Conservation (phyloP, 257 asterid species). For the Scutellaria galericulata region DNA sequence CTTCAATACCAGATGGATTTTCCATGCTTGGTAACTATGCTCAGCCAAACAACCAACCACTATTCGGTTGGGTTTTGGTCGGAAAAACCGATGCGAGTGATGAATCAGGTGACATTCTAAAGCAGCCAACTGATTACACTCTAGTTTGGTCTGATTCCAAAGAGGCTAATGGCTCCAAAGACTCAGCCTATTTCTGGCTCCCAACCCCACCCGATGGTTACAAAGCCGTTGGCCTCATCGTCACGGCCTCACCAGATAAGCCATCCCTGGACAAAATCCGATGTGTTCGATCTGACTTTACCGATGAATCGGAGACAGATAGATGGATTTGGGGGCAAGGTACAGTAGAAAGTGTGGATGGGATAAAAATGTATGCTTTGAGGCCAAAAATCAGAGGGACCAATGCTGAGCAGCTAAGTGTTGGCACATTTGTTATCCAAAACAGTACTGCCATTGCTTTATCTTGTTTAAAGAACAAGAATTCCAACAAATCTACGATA, state of each 20-base stretch:
- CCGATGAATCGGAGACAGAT: constrained; percentile 63
- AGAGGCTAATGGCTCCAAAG: constrained; percentile 12
- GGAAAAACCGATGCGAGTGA: constrained; percentile 58
- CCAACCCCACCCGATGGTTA: constrained; percentile 82
- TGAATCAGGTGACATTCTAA: constrained; percentile 46
- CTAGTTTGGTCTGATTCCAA: constrained; percentile 47
- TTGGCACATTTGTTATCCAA: constrained; percentile 53
- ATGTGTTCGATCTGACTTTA: constrained; percentile 68
- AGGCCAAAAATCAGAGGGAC: constrained; percentile 67
- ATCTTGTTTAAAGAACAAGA: constrained; percentile 69
- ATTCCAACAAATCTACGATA: constrained; percentile 43
- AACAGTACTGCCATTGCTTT: constrained; percentile 36
- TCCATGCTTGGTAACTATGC: constrained; percentile 79
- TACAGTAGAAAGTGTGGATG: constrained; percentile 29
- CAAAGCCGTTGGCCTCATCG: constrained; percentile 63
- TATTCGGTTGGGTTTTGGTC: constrained; percentile 74
- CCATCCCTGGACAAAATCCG: constrained; percentile 65
- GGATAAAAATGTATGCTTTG: constrained; percentile 43
- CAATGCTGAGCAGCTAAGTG: constrained; percentile 51
- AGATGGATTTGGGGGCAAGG: constrained; percentile 68
- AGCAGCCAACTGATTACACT: constrained; percentile 69
- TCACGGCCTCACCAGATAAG: constrained; percentile 66
- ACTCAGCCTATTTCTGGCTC: constrained; percentile 67
- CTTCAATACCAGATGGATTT: constrained; percentile 75
- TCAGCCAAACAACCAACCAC: constrained; percentile 71